Conservation (phyloP, 2,329 filamentous ascomycete species). For the Colletotrichum truncatum region DNA sequence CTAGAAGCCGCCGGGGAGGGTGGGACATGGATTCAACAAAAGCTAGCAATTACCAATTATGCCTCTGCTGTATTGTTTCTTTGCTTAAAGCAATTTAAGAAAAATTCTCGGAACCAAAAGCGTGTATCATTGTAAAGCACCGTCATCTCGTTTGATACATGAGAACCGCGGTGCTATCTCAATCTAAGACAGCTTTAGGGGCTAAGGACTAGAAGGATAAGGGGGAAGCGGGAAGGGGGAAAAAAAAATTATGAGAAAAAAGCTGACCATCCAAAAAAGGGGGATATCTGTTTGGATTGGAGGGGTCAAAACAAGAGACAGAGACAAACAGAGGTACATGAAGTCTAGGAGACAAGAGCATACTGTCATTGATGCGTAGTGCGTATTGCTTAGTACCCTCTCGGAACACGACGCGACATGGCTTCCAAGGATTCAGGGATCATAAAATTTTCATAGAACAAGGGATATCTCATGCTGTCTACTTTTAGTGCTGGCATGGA, state of each 20-base stretch:
- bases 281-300: not conserved
- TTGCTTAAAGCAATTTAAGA: not conserved
- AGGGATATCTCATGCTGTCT: not conserved
- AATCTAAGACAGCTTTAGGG: slow-evolving; percentile 13
- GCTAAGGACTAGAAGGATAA: not conserved
- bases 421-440: not conserved
- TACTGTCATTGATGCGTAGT: too few relatives aligned
- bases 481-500: slow-evolving; percentile 1
- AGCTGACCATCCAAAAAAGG: too few relatives aligned
- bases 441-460: not conserved
- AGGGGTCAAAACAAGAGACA: not conserved
- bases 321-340: not conserved
- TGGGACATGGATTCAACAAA: not conserved
- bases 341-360: too few relatives aligned
- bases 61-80: not conserved
- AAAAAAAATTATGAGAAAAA: not conserved
- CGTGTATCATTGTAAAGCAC: not conserved
- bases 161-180: slow-evolving; percentile 6
- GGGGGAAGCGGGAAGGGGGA: not conserved
- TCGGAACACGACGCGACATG: slow-evolving; percentile 1
- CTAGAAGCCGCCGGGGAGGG: slow-evolving; percentile 1
- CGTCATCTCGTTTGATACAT: slow-evolving; percentile 22
- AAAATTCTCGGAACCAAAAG: not conserved
- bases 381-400: not conserved
- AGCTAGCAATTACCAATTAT: not conserved